Percentiles rank a stretch among this genome's conserved stretches.
Evolutionary conservation across 1,284 basidiomycete species (phyloP).

Genomic region (Cutaneotrichosporon cutaneum): DNA sequence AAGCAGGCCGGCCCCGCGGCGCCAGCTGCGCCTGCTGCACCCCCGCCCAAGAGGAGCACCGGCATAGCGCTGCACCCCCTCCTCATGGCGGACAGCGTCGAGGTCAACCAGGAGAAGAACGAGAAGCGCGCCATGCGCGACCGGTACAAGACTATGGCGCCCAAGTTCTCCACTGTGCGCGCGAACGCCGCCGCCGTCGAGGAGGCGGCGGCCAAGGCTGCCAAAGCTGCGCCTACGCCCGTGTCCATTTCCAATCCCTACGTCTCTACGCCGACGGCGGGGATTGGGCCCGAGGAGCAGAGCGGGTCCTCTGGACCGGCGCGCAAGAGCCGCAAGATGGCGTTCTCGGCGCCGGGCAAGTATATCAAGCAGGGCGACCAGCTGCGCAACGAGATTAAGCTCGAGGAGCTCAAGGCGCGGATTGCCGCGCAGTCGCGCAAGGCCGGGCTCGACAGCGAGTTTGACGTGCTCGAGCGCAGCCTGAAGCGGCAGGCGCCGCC

Average conservation of each 20-base stretch:
- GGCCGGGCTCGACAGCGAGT: slow-evolving; percentile 88
- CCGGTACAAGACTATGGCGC: slow-evolving; percentile 91
- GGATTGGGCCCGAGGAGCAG: slow-evolving; percentile 58
- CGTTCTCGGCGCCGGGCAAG: slow-evolving; percentile 87
- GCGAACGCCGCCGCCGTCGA: slow-evolving; percentile 49
- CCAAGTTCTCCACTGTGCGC: slow-evolving; percentile 92
- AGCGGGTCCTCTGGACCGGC: slow-evolving; percentile 1
- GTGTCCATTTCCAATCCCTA: slow-evolving; percentile 69
- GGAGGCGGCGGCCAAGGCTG: slow-evolving; percentile 18
- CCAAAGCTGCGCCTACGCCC: slow-evolving; percentile 28
- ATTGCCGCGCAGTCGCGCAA: slow-evolving; percentile 90
- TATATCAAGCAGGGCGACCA: slow-evolving; percentile 81
- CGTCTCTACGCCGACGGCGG: slow-evolving; percentile 58
- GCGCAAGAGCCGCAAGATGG: slow-evolving; percentile 61
- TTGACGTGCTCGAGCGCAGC: slow-evolving; percentile 82
- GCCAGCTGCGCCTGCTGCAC: slow-evolving; percentile 16
- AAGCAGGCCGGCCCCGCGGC: not conserved
- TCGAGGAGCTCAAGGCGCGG: slow-evolving; percentile 87
- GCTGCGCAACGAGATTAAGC: slow-evolving; percentile 72
- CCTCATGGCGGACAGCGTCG: slow-evolving; percentile 62
- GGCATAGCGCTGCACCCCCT: slow-evolving; percentile 78
- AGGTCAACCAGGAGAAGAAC: slow-evolving; percentile 36
- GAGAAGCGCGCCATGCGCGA: slow-evolving; percentile 45
- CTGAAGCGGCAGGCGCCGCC: slow-evolving; percentile 84
- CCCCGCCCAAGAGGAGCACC: slow-evolving; percentile 14